phyloP scores from a whole-genome alignment of 129 eudicot genomes.

The Sambucus nigra region DNA sequence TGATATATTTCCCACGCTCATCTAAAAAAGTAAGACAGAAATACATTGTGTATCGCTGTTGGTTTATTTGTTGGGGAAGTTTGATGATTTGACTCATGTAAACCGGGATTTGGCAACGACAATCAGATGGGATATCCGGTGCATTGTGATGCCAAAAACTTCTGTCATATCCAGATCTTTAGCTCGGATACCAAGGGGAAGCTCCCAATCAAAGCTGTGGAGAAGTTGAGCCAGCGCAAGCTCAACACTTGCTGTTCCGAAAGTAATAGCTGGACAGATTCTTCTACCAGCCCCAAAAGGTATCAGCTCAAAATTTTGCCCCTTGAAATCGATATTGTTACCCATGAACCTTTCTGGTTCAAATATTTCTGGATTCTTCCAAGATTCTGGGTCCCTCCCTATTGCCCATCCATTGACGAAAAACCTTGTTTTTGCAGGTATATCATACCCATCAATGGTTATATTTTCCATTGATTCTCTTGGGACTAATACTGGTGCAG shows the following conservation, averaged over 20 bases:
- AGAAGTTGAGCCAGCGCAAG: slow-evolving; percentile 39
- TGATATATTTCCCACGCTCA: too few species aligned
- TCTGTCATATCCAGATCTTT: slow-evolving; percentile 41
- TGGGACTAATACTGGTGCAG: slow-evolving; percentile 34
- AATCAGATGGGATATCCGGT: slow-evolving; percentile 11
- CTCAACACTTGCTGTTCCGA: slow-evolving; percentile 22
- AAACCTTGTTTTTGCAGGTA: slow-evolving; percentile 31
- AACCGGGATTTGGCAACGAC: slow-evolving; percentile 24
- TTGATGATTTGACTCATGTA: background rate
- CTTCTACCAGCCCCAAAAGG: slow-evolving; percentile 55
- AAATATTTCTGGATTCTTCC: slow-evolving; percentile 34
- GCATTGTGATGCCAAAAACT: slow-evolving; percentile 27
- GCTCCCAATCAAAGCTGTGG: slow-evolving; percentile 37
- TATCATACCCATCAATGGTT: slow-evolving; percentile 23
- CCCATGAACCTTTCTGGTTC: slow-evolving; percentile 38
- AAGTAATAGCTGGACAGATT: slow-evolving; percentile 35
- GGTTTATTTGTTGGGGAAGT: background rate
- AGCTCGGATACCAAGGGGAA: slow-evolving; percentile 23
- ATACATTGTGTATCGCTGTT: too few species aligned
- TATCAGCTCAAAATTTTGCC: slow-evolving; percentile 35
- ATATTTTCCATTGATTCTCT: slow-evolving; percentile 27
- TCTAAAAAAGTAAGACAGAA: too few species aligned
- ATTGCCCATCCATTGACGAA: slow-evolving; percentile 42
- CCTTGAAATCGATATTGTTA: slow-evolving; percentile 27
- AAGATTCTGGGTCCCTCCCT: slow-evolving; percentile 37